Evolutionary conservation across 768 basidiomycete genomes (phyloP), one percentile per base, ranked within the genome.

Genomic region (Trametes punicea): DNA sequence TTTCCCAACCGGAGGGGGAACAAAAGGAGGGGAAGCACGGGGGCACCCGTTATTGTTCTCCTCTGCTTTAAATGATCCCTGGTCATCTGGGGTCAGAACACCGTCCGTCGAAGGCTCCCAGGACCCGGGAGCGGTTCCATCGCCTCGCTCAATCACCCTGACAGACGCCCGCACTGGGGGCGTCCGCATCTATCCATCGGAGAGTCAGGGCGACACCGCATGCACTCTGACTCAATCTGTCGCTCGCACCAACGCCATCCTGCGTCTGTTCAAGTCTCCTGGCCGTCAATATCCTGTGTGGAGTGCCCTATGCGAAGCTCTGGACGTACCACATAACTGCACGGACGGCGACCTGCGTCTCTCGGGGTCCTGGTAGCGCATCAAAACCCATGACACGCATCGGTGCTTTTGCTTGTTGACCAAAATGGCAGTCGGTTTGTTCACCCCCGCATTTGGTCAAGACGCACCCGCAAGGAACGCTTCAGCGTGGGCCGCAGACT

Each of bases 151-250:
- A 31, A 30, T 31, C 39, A n/a, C 25, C 27, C 30, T 8, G 11
- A 21, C 52, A 33, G 26, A 23, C 58, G 58, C 58, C 36, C 48
- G 18, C 18, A 1, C 20, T 10, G 15, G 51, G n/a, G 18, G 21
- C 40, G 21, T 41, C 40, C 40, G 9, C 5, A 10, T 7, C 20
- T n/a, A 23, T 9, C 40, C 21, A 6, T 21, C 2, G 36, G 15
- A 15, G 16, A 18, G 40, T 41, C 18, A 30, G 18, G 76, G 73
- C 64, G 9, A 31, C 40, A 64, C 38, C 15, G 33, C 5, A 21
- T 26, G 13, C 20, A 31, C 34, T 9, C 15, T 29, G 48, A 21
- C 4, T 46, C 26, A 16, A 38, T 38, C 48, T 34, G n/a, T 34
- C 13, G 18, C 34, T 49, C 21, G 1, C 36, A 15, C 20, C 34